A percentile compares a stretch with the other conserved stretches of the same genome.
These are phyloP conservation scores for Boletus insuetus DNA, from an alignment of 768 basidiomycete genomes.

Conservation along the genomic window DNA sequence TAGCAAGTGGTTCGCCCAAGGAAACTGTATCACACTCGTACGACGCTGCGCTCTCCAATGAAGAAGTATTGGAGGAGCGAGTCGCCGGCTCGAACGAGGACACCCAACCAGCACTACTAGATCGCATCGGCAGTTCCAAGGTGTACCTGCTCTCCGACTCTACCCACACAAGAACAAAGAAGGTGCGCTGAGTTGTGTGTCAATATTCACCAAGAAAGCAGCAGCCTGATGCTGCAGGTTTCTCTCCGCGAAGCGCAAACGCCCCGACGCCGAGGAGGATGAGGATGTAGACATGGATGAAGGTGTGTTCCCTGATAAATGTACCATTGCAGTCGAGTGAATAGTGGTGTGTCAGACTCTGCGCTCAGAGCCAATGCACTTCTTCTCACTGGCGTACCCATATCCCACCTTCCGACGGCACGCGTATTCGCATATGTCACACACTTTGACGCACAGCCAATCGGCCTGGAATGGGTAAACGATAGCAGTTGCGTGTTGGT, in stretches of 20 bases:
- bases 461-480: constrained; percentile 84
- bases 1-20: constrained; percentile 35
- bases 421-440: constrained; percentile 81
- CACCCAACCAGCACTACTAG: constrained; percentile 41
- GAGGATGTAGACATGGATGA: constrained; percentile 35
- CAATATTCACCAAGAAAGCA: constrained; percentile 36
- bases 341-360: constrained; percentile 36
- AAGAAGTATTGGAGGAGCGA: constrained; percentile 41
- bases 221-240: constrained; percentile 43
- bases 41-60: constrained; percentile 54
- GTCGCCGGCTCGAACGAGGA: constrained; percentile 32
- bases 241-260: constrained; percentile 44
- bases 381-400: constrained; percentile 68
- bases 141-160: constrained; percentile 78
- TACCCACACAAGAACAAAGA: constrained; percentile 54
- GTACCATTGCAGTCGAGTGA: neutral
- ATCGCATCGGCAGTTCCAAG: constrained; percentile 69
- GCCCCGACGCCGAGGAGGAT: constrained; percentile 38
- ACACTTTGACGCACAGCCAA: constrained; percentile 70
- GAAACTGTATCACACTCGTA: constrained; percentile 44
- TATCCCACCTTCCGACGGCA: constrained; percentile 70
- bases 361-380: constrained; percentile 62
- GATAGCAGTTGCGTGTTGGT: constrained; percentile 81
- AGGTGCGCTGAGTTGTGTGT: constrained; percentile 63
- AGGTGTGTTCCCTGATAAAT: constrained; percentile 24